phyloP scores from a whole-genome alignment of 768 basidiomycete species.

The Gelatoporia subvermispora region DNA sequence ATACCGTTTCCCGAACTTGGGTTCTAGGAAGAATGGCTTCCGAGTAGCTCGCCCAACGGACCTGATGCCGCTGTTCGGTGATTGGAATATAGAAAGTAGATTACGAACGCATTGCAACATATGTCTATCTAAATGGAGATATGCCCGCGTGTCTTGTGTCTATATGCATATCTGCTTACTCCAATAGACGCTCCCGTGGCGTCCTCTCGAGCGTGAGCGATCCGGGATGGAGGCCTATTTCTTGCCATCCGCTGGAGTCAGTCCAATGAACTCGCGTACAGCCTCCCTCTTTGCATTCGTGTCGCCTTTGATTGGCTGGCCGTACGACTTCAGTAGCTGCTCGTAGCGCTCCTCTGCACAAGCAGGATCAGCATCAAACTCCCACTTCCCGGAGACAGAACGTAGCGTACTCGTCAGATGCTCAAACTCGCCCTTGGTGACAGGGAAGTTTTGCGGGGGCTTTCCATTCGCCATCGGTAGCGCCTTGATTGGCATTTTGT shows the following conservation, averaged over 20 bases:
- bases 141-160: too few species aligned
- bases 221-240: too few species aligned
- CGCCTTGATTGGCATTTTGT: conserved; percentile 28
- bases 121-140: too few species aligned
- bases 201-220: too few species aligned
- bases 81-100: too few species aligned
- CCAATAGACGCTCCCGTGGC: too few species aligned
- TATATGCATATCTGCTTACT: too few species aligned
- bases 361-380: not conserved
- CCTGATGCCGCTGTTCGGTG: too few species aligned
- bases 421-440: conserved; percentile 38
- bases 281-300: conserved; percentile 35
- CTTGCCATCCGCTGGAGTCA: conserved; percentile 18
- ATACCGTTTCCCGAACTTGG: too few species aligned
- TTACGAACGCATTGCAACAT: too few species aligned
- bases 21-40: too few species aligned
- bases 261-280: conserved; percentile 32
- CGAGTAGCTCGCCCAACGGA: too few species aligned
- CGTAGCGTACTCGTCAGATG: conserved; percentile 38
- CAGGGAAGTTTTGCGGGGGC: conserved; percentile 31
- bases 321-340: conserved; percentile 30
- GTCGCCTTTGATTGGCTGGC: conserved; percentile 31
- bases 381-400: not conserved
- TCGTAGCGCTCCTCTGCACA: conserved; percentile 39
- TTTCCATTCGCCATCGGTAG: conserved; percentile 30